Percentiles rank a stretch among this genome's conserved stretches.
Evolutionary conservation across 2,329 filamentous ascomycete species (phyloP).

Genomic region (Exophiala aquamarina): DNA sequence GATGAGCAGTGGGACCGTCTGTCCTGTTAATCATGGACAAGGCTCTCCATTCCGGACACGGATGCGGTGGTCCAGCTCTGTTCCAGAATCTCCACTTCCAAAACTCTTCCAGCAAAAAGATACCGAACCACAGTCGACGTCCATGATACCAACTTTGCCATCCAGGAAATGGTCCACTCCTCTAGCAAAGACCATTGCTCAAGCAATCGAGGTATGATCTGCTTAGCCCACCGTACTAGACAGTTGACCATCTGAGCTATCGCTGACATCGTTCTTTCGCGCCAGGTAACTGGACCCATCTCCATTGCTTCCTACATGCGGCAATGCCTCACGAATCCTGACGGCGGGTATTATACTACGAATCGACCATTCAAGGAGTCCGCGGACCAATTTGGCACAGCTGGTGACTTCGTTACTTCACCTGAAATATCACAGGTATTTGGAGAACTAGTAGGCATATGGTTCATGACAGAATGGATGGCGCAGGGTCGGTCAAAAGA

Average conservation of each 20-base stretch:
- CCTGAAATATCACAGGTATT: conserved; percentile 98
- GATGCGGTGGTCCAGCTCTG: conserved; percentile 4
- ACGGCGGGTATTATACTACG: conserved; percentile 91
- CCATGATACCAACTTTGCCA: conserved; percentile 20
- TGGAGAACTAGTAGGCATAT: conserved; percentile 89
- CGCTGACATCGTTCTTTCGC: neutral
- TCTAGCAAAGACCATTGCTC: conserved; percentile 79
- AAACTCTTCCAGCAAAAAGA: neutral
- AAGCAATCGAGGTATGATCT: conserved; percentile 74
- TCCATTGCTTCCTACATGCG: conserved; percentile 96
- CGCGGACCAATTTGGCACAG: conserved; percentile 80
- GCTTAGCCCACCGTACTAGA: neutral
- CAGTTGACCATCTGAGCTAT: neutral
- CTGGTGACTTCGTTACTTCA: conserved; percentile 94
- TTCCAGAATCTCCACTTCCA: neutral
- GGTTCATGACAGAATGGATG: conserved; percentile 97
- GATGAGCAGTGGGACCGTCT: too few species aligned
- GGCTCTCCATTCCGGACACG: neutral
- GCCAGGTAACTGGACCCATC: conserved; percentile 79
- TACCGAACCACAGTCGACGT: conserved; percentile 2
- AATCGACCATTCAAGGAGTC: conserved; percentile 57
- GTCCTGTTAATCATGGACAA: neutral
- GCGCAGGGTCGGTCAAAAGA: conserved; percentile 73
- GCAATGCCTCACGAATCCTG: conserved; percentile 89
- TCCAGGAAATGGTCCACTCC: conserved; percentile 83